phyloP scores from a whole-genome alignment of 306 rosid species.

The Vigna trinervia region DNA sequence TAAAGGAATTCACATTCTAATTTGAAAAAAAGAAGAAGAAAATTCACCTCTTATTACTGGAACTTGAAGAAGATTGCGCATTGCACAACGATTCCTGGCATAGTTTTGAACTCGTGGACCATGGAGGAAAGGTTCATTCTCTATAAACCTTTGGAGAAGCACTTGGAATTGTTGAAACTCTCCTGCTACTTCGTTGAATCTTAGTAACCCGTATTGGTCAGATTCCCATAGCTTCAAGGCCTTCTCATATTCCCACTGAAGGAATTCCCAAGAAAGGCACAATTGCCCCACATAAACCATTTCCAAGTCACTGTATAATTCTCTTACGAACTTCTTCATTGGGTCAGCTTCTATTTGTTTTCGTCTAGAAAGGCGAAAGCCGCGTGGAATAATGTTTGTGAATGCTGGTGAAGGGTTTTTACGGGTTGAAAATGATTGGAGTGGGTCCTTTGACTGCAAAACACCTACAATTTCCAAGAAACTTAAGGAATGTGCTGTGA shows the following conservation, averaged over 20 bases:
- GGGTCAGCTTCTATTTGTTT: conserved; percentile 66
- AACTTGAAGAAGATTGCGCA: conserved; percentile 78
- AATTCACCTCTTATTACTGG: conserved; percentile 71
- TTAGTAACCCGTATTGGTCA: conserved; percentile 53
- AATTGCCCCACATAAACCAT: conserved; percentile 88
- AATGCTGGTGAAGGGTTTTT: conserved; percentile 53
- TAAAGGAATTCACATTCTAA: background rate
- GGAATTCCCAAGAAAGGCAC: conserved; percentile 96
- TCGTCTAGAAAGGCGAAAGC: conserved; percentile 52
- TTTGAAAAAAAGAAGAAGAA: background rate
- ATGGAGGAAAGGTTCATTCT: conserved; percentile 77
- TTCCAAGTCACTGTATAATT: conserved; percentile 74
- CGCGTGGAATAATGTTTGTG: conserved; percentile 54
- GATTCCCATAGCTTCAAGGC: conserved; percentile 65
- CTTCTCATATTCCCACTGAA: conserved; percentile 78
- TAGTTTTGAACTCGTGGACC: conserved; percentile 81
- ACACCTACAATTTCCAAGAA: conserved; percentile 55
- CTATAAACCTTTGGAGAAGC: conserved; percentile 76
- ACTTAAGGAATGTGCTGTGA: conserved; percentile 15
- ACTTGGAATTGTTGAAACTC: conserved; percentile 92
- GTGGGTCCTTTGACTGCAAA: conserved; percentile 78
- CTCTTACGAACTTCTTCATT: conserved; percentile 53
- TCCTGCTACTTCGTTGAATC: conserved; percentile 71
- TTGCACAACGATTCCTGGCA: conserved; percentile 64
- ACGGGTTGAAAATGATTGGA: conserved; percentile 59